Evolutionary conservation across 306 rosid species (phyloP), one percentile per base, ranked within the genome.

Genomic region (Acacia melanoxylon): DNA sequence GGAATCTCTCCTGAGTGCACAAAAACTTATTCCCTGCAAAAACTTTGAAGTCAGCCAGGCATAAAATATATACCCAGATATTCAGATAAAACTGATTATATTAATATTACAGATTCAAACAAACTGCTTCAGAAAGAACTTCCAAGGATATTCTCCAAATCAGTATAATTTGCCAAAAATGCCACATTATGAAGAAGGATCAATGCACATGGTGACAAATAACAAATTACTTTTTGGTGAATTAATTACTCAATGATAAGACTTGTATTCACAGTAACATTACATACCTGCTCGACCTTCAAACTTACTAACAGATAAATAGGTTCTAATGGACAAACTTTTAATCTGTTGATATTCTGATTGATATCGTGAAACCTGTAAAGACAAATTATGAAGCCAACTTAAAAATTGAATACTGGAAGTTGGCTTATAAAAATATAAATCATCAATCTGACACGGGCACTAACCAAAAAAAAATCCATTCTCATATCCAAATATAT

Each of bases 331-430:
- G 78, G 85, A 62, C 69, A 85, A 79, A 51, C 44, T 74, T 77
- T 77, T 87, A 68, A 85, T 52, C 54, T 37, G 88, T 78, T 85
- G 86, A 67, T 86, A 72, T 67, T 89, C 83, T 20, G 86, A 81
- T 41, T 45, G 88, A 84, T 76, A 85, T 79, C 89, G 81, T 46
- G 94, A 85, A 79, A 91, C 92, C 97, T 92, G 97, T 33, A 81
- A 79, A 74, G 29, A 75, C n/a, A 76, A 72, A 82, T 33, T 17
- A 82, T 48, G 44, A 68, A 87, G 41, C 78, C 75, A 66, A 13
- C 22, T 42, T 42, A 16, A 56, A 33, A 68, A 72, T 42, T 58
- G 27, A 49, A 31, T 13, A 19, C 65, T 71, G 48, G 24, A 40
- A 58, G 27, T 24, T n/a, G 8, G 46, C 59, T 59, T 40, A 14